Evolutionary conservation across 192 early-diverging fungal species (phyloP), one percentile per base, ranked within the genome.

Genomic region (Radiomyces spectabilis): DNA sequence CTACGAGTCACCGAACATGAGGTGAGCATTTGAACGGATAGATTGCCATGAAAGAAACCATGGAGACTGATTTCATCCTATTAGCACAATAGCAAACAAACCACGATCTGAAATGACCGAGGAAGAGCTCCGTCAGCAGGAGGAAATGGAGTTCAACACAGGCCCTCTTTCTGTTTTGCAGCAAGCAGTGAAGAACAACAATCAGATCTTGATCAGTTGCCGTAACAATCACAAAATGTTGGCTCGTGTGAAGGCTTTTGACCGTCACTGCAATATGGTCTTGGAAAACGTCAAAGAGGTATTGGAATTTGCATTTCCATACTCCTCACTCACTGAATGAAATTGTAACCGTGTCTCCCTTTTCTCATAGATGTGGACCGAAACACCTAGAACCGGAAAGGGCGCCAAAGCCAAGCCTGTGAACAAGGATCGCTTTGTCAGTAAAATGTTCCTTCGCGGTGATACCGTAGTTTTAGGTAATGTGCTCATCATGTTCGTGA

Each of bases 261-360:
- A 99, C 74, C 86, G 97, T 41, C 97, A 99, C 67, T 97, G 91
- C 80, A 99, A 99, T 76, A 97, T 99, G 95, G 95, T 99, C n/a
- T 72, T 99, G 44, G 96, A 97, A 65, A 97, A 97, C 65, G 93
- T 99, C 48, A 95, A 95, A 72, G 96, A 99, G 72, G 83, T 89
- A 67, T 59, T 40, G 22, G 56, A 18, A 26, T 31, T 24, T 6
- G 24, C n/a, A 7, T 24, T 4, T 31, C 16, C 2, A 3, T 48
- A 16, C 5, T 31, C 5, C 25, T 4, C 4, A 35, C 25, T 21
- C 5, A 44, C 9, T 19, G 27, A 25, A 6, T 8, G 38, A 35
- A 33, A 55, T 26, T 22, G 3, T 32, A 41, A 42, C 26, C 10
- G 22, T 34, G 31, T 16, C 35, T 57, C 8, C 42, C 3, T 44